phyloP scores from a whole-genome alignment of 2,329 filamentous ascomycete species.

The Daldinia eschscholtzii region DNA sequence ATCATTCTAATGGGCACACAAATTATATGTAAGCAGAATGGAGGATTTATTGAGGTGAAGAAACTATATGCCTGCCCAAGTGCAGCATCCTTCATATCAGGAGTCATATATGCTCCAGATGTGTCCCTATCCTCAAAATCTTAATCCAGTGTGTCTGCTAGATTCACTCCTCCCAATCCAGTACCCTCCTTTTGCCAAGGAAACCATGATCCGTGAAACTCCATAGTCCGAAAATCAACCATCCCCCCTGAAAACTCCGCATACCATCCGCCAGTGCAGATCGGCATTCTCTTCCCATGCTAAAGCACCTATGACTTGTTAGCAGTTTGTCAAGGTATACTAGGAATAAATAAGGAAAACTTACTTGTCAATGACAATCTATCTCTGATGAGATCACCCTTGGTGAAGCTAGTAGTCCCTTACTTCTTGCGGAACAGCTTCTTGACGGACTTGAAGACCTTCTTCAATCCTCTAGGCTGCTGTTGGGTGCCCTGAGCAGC shows the following conservation, averaged over 20 bases:
- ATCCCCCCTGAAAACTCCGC: too few relatives aligned
- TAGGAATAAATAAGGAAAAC: not conserved
- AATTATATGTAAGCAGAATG: not conserved
- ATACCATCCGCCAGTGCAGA: not conserved
- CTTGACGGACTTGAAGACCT: slow-evolving; percentile 29
- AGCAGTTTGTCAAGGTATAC: not conserved
- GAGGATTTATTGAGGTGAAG: not conserved
- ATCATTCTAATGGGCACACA: not conserved
- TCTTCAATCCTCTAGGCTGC: slow-evolving; percentile 3
- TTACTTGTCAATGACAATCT: not conserved
- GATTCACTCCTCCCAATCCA: not conserved
- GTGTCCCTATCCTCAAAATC: not conserved
- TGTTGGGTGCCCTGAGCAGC: slow-evolving; percentile 1
- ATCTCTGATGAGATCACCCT: not conserved
- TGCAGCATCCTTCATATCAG: not conserved
- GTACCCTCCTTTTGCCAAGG: not conserved
- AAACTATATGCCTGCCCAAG: not conserved
- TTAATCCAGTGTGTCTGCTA: not conserved
- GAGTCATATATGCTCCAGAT: slow-evolving; percentile 1
- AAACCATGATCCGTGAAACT: not conserved
- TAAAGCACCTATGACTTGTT: not conserved
- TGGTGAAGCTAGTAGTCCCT: too few relatives aligned
- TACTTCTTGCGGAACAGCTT: slow-evolving; percentile 12
- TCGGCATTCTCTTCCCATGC: not conserved
- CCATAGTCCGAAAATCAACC: too few relatives aligned